Evolutionary conservation across 2,329 filamentous ascomycete species (phyloP).

Genomic region (Diaporthe sp.): DNA sequence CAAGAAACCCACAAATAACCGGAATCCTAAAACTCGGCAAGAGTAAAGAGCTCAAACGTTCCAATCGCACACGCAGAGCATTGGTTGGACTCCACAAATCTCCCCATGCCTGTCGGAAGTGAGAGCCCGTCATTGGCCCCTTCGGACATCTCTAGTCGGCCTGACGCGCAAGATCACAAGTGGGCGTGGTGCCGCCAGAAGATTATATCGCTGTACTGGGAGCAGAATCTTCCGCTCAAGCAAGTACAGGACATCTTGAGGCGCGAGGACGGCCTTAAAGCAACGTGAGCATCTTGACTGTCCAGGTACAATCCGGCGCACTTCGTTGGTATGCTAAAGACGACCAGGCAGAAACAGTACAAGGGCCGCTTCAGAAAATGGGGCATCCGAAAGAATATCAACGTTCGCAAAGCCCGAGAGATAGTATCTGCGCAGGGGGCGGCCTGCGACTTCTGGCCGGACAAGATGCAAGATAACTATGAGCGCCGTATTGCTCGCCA

Average conservation of each 20-base stretch:
- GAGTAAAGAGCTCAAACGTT: background rate
- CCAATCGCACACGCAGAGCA: background rate
- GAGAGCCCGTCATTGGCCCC: background rate
- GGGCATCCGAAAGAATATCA: constrained; percentile 27
- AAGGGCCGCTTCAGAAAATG: constrained; percentile 23
- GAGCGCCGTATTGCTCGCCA: constrained; percentile 24
- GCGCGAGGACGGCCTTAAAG: constrained; percentile 5
- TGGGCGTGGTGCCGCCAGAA: background rate
- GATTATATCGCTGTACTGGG: constrained; percentile 21
- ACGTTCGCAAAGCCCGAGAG: background rate
- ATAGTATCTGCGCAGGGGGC: background rate
- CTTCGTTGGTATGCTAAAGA: background rate
- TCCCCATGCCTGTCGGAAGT: background rate
- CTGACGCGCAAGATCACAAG: background rate
- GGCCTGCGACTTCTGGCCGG: constrained; percentile 14
- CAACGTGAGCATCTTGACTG: constrained; percentile 14
- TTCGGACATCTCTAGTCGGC: background rate
- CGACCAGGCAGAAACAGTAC: constrained; percentile 7
- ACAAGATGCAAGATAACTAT: background rate
- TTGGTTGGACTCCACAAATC: background rate
- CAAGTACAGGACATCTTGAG: constrained; percentile 19
- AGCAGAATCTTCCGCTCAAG: constrained; percentile 13
- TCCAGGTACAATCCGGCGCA: too few species aligned
- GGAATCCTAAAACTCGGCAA: background rate
- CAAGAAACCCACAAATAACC: background rate